A percentile compares a stretch with the other conserved stretches of the same genome.
Conservation (phyloP, 306 rosid species). For the Phaseolus lunatus region DNA sequence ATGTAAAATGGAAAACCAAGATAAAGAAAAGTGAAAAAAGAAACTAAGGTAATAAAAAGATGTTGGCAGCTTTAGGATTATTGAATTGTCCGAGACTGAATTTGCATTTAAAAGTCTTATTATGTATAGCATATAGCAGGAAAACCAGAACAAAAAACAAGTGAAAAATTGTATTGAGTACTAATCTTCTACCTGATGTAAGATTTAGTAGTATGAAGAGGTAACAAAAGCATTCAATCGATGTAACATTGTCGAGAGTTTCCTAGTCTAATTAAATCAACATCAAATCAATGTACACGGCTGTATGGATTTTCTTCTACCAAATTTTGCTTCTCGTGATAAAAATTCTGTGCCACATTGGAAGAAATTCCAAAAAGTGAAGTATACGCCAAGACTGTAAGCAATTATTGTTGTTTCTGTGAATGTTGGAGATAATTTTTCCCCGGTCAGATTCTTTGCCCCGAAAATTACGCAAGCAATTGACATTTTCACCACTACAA, state of each 20-base stretch:
- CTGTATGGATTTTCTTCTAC: neutral
- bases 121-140: neutral
- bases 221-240: neutral
- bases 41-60: neutral
- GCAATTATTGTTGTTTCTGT: conserved; percentile 20
- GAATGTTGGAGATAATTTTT: conserved; percentile 17
- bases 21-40: neutral
- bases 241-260: neutral
- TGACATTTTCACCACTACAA: neutral
- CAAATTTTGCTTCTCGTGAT: neutral
- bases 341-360: conserved; percentile 2
- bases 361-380: conserved; percentile 8
- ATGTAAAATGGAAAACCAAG: neutral
- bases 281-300: neutral
- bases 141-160: neutral
- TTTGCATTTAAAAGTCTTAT: neutral
- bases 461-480: neutral
- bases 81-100: neutral
- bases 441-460: conserved; percentile 24
- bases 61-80: neutral
- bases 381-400: neutral
- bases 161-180: neutral
- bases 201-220: neutral
- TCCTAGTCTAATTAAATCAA: neutral
- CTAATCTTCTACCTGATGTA: neutral